phyloP scores from a whole-genome alignment of 2,329 filamentous ascomycete species.

The Fusarium humuli region DNA sequence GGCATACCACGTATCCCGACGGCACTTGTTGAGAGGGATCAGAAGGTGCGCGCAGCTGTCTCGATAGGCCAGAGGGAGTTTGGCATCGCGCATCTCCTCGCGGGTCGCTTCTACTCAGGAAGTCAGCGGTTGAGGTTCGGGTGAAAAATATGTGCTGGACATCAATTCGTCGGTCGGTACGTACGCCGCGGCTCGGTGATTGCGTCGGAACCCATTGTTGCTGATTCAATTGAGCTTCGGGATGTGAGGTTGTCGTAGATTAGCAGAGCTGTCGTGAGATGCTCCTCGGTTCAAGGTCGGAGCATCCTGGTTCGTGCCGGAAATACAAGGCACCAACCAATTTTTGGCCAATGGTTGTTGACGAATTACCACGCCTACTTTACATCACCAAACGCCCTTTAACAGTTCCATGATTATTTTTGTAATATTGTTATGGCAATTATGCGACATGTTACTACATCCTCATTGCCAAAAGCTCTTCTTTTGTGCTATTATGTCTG shows the following conservation, averaged over 20 bases:
- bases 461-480: fast-evolving
- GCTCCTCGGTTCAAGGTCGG: conserved; percentile 48
- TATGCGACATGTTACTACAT: fast-evolving
- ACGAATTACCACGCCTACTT: conserved; percentile 44
- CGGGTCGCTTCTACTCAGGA: conserved; percentile 74
- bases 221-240: conserved; percentile 52
- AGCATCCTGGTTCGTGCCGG: conserved; percentile 43
- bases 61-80: conserved; percentile 88
- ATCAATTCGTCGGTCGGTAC: conserved; percentile 34
- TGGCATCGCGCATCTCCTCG: conserved; percentile 93
- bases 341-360: conserved; percentile 35
- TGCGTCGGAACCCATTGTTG: conserved; percentile 54
- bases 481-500: background rate
- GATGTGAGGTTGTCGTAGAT: conserved; percentile 46
- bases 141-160: conserved; percentile 17
- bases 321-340: conserved; percentile 41
- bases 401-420: background rate
- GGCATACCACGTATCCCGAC: conserved; percentile 89
- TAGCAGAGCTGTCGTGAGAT: conserved; percentile 46
- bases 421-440: too few species aligned
- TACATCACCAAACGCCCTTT: background rate
- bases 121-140: conserved; percentile 40
- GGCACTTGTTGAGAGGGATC: conserved; percentile 96
- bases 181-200: conserved; percentile 55
- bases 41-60: conserved; percentile 95